Evolutionary conservation across 768 basidiomycete species (phyloP).

Genomic region (Leccinum obscurum): DNA sequence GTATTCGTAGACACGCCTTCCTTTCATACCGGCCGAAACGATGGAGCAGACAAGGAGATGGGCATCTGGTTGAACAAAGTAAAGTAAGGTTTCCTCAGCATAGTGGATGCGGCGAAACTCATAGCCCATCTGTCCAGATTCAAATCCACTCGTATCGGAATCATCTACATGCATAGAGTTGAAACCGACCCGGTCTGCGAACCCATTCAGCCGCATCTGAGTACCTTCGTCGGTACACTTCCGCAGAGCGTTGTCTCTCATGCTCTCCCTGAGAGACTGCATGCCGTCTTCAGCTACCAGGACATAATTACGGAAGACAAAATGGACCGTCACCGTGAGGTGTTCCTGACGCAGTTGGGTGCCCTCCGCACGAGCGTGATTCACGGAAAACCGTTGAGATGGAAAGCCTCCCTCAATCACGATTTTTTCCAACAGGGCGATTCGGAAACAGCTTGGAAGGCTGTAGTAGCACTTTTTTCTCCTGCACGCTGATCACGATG

Average conservation of each 20-base stretch:
- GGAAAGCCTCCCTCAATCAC: conserved; percentile 4
- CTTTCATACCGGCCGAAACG: conserved; percentile 2
- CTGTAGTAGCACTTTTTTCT: conserved; percentile 12
- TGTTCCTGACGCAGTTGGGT: neutral
- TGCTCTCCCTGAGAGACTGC: conserved; percentile 2
- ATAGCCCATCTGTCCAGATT: conserved; percentile 5
- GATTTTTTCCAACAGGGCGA: neutral
- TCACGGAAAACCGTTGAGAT: neutral
- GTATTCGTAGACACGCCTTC: conserved; percentile 28
- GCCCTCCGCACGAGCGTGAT: neutral
- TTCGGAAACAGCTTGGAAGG: conserved; percentile 11
- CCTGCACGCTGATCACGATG: neutral
- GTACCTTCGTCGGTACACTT: conserved; percentile 9
- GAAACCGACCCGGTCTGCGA: neutral
- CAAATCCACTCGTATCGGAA: conserved; percentile 8
- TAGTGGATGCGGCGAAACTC: neutral
- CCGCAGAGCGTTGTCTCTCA: neutral
- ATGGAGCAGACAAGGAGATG: neutral
- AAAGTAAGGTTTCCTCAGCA: neutral
- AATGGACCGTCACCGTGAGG: fast-evolving
- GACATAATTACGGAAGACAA: fast-evolving
- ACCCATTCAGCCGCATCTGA: conserved; percentile 4
- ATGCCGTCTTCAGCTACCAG: conserved; percentile 11
- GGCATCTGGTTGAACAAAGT: conserved; percentile 7
- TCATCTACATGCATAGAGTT: conserved; percentile 19